Evolutionary conservation across 2,329 filamentous ascomycete genomes (phyloP), one percentile per base, ranked within the genome.

Genomic region (Penicillium griseofulvum): DNA sequence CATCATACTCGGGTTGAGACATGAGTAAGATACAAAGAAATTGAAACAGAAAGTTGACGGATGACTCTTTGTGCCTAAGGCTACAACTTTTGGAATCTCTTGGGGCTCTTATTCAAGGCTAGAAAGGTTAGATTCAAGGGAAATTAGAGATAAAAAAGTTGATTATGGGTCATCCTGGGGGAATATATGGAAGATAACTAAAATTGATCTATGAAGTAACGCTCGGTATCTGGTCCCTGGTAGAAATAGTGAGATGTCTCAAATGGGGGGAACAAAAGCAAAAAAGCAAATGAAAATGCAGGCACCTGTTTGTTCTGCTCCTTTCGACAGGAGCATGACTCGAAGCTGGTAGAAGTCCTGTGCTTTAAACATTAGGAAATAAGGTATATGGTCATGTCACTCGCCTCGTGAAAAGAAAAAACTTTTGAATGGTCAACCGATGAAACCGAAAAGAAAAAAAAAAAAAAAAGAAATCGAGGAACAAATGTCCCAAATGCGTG

Each of bases 111-210:
- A 31, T 71, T 74, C 47, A 77, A 74, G 46, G 73, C 75, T 5
- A 80, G 81, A 1, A 78, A 73, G 74, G 12, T 83, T 29, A 81
- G 81, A 0, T 69, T 80, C 60, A 82, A 82, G 61, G 68, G 52
- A 36, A 65, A 68, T n/a, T 66, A 28, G 58, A 7, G 16, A 1
- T 26, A 10, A 46, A 46, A 39, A 16, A 26, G 6, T 10, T 28
- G 17, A 34, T 29, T 19, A 6, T 17, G 19, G 12, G 38, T 14
- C 3, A 4, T 31, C 36, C 26, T 41, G 9, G 14, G n/a, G 22
- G 22, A 22, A 4, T 22, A 22, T 22, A 22, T 41, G 10, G 26
- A 49, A 42, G 16, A 8, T 16, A 36, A 36, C 19, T 10, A 29
- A 28, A 33, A 11, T 8, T 12, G 29, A 42, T 24, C 12, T 42